Base-by-base conservation (phyloP, 2,329 filamentous ascomycete species). In the Penicillium sp. region DNA sequence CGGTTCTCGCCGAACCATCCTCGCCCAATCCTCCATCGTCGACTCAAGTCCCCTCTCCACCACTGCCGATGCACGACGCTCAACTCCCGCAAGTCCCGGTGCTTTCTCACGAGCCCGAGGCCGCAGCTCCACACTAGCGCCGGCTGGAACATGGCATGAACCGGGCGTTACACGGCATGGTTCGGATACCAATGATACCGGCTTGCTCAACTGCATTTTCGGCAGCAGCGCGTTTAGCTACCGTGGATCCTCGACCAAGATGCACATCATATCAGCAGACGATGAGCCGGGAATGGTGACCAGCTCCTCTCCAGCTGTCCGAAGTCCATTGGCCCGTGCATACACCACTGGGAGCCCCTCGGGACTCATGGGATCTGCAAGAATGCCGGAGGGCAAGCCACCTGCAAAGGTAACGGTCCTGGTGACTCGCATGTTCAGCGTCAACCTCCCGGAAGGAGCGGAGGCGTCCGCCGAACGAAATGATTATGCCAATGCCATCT, bases 361-460 rank as follows among this genome's bases (percentile, higher is more conserved):
- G 31, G 75, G 74, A 6, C 61, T 66, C 40, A 63, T 66, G 50
- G 58, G 63, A 41, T 39, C 61, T 50, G 58, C 65, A 36, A 66
- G 69, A 53, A 67, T 52, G 41, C 65, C 56, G 24, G 73, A 77
- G 18, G 54, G 74, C 62, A 73, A 79, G 73, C 70, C 75, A 60
- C 66, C 80, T 58, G 66, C 78, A 62, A 75, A 81, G 73, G 76
- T 81, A 2, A 85, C 83, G 19, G 78, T 87, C 27, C 77, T 86
- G 51, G 78, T 86, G 55, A 86, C 84, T 6, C 78, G 83, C 56
- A 82, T 85, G 74, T 87, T 87, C 68, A 82, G 82, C n/a, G 81
- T 86, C 56, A 79, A 81, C 51, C 70, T 84, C 2, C 79, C 81
- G 2, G 82, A 83, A 39, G 76, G 77, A 7, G 71, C 71, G 11